These are phyloP conservation scores for Saccharomyces hybrid DNA, from an alignment of 1,139 yeast species.

Conservation along the genomic window DNA sequence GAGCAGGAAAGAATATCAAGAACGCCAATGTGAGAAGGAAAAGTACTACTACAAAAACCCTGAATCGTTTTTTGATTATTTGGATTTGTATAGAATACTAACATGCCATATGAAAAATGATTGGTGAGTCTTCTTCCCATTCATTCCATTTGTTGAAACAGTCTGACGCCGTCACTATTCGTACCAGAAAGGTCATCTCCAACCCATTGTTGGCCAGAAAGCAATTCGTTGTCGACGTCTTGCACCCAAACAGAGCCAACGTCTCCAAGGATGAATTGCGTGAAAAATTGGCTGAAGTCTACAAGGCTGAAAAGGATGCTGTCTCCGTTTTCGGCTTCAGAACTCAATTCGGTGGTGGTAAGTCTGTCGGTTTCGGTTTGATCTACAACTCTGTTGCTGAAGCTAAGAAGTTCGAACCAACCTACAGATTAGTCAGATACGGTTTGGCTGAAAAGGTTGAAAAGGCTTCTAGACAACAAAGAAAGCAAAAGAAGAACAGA, in stretches of 20 bases:
- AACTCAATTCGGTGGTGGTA: slow-evolving; percentile 99
- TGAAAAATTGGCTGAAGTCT: slow-evolving; percentile 89
- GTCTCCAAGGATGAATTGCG: slow-evolving; percentile 99
- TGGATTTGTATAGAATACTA: background rate
- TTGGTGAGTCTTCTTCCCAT: background rate
- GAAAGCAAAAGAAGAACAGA: slow-evolving; percentile 99
- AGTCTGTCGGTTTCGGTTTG: slow-evolving; percentile 98
- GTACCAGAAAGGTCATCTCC: slow-evolving; percentile 99
- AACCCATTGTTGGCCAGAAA: slow-evolving; percentile 99
- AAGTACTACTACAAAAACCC: background rate
- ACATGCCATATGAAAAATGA: background rate
- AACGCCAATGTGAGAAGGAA: background rate
- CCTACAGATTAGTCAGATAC: slow-evolving; percentile 98
- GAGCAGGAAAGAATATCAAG: background rate
- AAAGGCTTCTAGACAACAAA: slow-evolving; percentile 98
- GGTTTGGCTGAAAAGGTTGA: slow-evolving; percentile 94
- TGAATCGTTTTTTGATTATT: background rate
- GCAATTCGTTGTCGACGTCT: slow-evolving; percentile 98
- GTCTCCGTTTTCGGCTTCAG: slow-evolving; percentile 98
- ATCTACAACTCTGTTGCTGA: slow-evolving; percentile 97
- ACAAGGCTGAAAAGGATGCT: slow-evolving; percentile 97
- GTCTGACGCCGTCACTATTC: slow-evolving; percentile 96
- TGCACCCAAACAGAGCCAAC: slow-evolving; percentile 99
- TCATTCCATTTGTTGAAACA: slow-evolving; percentile 22
- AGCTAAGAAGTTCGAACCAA: slow-evolving; percentile 97